These are phyloP conservation scores for Sequoiadendron giganteum DNA, from an alignment of 75 land plant genomes.

Conservation along the genomic window DNA sequence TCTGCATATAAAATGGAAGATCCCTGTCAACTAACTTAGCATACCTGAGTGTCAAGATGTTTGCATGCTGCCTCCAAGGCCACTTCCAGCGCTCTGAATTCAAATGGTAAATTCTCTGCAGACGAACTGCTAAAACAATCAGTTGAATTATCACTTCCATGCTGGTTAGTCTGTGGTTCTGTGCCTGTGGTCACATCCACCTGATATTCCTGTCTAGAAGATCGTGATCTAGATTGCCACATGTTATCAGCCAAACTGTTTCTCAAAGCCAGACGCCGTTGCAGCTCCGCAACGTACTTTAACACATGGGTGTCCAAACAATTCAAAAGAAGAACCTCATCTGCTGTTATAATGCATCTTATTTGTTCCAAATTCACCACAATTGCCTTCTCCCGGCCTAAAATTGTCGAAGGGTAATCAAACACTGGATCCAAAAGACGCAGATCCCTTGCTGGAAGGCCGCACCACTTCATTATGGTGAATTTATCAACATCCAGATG, in stretches of 20 bases:
- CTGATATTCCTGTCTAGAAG: neutral
- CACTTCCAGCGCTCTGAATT: conserved; percentile 85
- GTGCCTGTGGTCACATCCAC: neutral
- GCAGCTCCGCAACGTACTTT: conserved; percentile 69
- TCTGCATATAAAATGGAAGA: neutral
- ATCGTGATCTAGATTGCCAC: neutral
- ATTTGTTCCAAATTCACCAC: conserved; percentile 88
- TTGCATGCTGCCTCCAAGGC: conserved; percentile 84
- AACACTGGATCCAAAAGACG: conserved; percentile 82
- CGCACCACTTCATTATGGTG: conserved; percentile 66
- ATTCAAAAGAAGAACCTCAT: conserved; percentile 80
- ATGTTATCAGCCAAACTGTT: conserved; percentile 17
- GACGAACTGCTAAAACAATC: neutral
- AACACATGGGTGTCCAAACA: conserved; percentile 61
- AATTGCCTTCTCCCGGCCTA: conserved; percentile 83
- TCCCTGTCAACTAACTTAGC: neutral
- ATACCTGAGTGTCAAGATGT: conserved; percentile 81
- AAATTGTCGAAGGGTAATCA: conserved; percentile 76
- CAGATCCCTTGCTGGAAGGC: conserved; percentile 78
- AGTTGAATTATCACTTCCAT: neutral
- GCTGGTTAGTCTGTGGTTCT: neutral
- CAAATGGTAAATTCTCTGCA: conserved; percentile 83
- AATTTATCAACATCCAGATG: conserved; percentile 62
- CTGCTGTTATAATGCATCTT: conserved; percentile 83
- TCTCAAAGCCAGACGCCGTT: conserved; percentile 43